These are phyloP conservation scores for Filobasidium floriforme DNA, from an alignment of 768 basidiomycete species.

Conservation along the genomic window DNA sequence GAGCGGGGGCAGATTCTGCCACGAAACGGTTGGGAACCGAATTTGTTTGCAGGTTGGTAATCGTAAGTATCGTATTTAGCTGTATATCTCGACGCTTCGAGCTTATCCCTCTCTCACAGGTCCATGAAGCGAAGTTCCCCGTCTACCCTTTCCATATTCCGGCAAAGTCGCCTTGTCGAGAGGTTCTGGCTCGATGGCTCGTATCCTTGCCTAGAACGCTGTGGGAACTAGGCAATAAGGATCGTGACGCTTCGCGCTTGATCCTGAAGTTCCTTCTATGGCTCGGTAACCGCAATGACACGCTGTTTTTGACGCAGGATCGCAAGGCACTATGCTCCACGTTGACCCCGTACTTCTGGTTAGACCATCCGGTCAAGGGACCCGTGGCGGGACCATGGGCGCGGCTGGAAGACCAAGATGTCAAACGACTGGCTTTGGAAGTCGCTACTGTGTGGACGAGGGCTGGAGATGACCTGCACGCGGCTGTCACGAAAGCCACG, in stretches of 20 bases:
- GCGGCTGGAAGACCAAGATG: conserved; percentile 52
- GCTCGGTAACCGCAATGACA: conserved; percentile 32
- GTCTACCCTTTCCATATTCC: conserved; percentile 36
- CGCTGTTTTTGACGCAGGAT: conserved; percentile 18
- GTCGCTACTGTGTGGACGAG: conserved; percentile 44
- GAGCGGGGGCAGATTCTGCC: conserved; percentile 55
- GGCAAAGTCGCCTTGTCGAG: conserved; percentile 19
- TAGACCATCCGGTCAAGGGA: conserved; percentile 69
- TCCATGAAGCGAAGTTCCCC: conserved; percentile 34
- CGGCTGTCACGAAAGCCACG: neutral
- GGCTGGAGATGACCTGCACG: neutral
- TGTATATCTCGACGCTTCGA: neutral
- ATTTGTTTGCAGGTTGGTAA: conserved; percentile 62
- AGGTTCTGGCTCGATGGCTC: conserved; percentile 56
- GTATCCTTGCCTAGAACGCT: conserved; percentile 67
- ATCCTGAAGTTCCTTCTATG: conserved; percentile 59
- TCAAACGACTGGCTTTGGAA: conserved; percentile 61
- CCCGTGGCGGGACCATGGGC: conserved; percentile 67
- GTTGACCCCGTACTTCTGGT: conserved; percentile 69
- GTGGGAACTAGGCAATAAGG: conserved; percentile 69
- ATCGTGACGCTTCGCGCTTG: conserved; percentile 54
- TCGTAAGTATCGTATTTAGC: conserved; percentile 51
- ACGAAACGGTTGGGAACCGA: conserved; percentile 63
- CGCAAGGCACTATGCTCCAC: conserved; percentile 52
- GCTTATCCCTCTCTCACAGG: conserved; percentile 8